Percentiles rank a stretch among this genome's conserved stretches.
phyloP scores from a whole-genome alignment of 2,329 filamentous ascomycete genomes.

The Paecilomyces fulvus region DNA sequence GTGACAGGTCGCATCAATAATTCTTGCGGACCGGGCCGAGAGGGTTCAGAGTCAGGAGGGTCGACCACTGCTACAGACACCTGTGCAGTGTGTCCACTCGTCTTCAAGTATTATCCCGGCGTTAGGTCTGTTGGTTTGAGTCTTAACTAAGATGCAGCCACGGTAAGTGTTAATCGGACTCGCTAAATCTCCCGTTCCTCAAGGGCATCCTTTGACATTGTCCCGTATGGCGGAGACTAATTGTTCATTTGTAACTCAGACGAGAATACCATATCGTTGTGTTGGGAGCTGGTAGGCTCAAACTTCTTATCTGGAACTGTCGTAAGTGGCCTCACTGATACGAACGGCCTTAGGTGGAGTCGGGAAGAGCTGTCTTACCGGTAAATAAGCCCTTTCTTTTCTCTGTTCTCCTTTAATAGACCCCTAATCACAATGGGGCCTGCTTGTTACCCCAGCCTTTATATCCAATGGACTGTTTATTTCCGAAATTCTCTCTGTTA shows the following conservation, averaged over 20 bases:
- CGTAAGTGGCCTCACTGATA: conserved; percentile 13
- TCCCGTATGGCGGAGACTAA: background rate
- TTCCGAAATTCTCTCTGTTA: conserved; percentile 8
- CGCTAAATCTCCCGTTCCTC: background rate
- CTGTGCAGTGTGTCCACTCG: background rate
- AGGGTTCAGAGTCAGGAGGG: background rate
- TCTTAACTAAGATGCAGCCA: background rate
- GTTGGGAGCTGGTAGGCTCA: conserved; percentile 59
- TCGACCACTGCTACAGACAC: background rate
- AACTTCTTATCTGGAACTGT: conserved; percentile 2
- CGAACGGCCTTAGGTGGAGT: conserved; percentile 59
- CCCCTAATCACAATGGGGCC: conserved; percentile 8
- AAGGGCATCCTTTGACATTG: background rate
- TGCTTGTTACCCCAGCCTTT: conserved; percentile 3
- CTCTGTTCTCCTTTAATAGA: background rate
- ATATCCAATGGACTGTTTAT: conserved; percentile 10
- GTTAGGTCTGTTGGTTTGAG: background rate
- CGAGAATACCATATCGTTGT: conserved; percentile 78
- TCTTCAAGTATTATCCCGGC: background rate
- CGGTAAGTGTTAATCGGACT: background rate
- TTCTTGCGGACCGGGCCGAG: background rate
- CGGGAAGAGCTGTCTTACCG: conserved; percentile 85
- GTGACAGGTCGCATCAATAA: background rate
- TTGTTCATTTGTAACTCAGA: conserved; percentile 31
- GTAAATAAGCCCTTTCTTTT: conserved; percentile 41